These are phyloP conservation scores for Penicillium sumatraense DNA, from an alignment of 2,329 filamentous ascomycete species.

Conservation along the genomic window DNA sequence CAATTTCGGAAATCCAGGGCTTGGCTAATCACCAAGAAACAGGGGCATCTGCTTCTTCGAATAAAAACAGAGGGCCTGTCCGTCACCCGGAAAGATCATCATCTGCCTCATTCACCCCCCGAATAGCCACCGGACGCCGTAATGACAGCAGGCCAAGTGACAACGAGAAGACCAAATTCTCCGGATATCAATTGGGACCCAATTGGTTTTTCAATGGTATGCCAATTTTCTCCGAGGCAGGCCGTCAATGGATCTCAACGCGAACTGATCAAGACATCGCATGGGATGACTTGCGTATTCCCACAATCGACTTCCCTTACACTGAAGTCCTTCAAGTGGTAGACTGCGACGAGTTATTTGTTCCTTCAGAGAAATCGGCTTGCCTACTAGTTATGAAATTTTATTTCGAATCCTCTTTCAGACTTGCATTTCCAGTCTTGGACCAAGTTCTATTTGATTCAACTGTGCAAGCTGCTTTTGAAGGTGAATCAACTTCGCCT, in stretches of 20 bases:
- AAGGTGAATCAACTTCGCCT: too few relatives aligned
- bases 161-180: not conserved
- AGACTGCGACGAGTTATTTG: too few relatives aligned
- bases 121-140: too few relatives aligned
- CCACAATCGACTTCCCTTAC: not conserved
- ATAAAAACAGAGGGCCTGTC: too few relatives aligned
- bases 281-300: slow-evolving; percentile 15
- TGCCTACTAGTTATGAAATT: too few relatives aligned
- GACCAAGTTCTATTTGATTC: slow-evolving; percentile 9
- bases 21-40: not conserved
- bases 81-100: too few relatives aligned
- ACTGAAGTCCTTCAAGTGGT: too few relatives aligned
- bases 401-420: slow-evolving; percentile 12
- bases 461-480: slow-evolving; percentile 16
- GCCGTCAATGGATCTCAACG: slow-evolving; percentile 19
- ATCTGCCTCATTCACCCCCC: too few relatives aligned
- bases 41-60: not conserved
- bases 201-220: slow-evolving; percentile 27
- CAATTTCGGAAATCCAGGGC: not conserved
- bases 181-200: slow-evolving; percentile 16
- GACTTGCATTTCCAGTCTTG: slow-evolving; percentile 15
- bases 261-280: slow-evolving; percentile 18
- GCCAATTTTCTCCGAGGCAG: slow-evolving; percentile 19
- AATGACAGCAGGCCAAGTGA: too few relatives aligned
- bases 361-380: not conserved